These are phyloP conservation scores for Primulina tabacum DNA, from an alignment of 257 asterid species.

Conservation along the genomic window DNA sequence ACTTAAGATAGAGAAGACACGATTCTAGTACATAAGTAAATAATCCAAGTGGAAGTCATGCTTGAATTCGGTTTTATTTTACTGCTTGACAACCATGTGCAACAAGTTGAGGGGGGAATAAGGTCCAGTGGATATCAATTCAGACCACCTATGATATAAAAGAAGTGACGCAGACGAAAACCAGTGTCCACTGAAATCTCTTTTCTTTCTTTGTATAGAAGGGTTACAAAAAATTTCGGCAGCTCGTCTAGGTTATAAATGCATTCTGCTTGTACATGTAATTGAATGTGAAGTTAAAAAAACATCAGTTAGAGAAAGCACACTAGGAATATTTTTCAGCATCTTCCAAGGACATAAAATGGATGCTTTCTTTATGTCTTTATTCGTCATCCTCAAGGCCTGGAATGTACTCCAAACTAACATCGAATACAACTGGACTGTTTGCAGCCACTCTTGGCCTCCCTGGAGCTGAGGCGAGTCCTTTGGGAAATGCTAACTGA, in stretches of 20 bases:
- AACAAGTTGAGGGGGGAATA: no score
- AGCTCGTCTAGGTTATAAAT: background rate
- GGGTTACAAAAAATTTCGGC: background rate
- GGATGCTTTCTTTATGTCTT: background rate
- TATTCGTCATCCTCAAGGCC: slow-evolving; percentile 77
- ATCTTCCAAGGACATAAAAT: background rate
- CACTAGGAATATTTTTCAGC: background rate
- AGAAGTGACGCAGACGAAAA: no score
- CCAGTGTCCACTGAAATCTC: background rate
- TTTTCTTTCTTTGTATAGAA: background rate
- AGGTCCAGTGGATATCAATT: no score
- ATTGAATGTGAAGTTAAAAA: slow-evolving; percentile 23
- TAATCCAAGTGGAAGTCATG: no score
- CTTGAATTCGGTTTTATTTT: no score
- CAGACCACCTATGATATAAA: no score
- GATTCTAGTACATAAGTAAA: no score
- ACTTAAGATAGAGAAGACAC: no score
- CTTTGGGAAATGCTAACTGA: slow-evolving; percentile 92
- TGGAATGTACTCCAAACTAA: slow-evolving; percentile 87
- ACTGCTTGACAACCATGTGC: no score
- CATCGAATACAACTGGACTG: slow-evolving; percentile 84
- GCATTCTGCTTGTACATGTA: slow-evolving; percentile 1
- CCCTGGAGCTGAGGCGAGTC: slow-evolving; percentile 89
- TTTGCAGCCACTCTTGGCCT: slow-evolving; percentile 91
- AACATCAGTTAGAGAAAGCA: slow-evolving; percentile 28